A percentile compares a stretch with the other conserved stretches of the same genome.
Conservation (phyloP, 441 rosid genomes). For the Euphorbia schlechtendalii region DNA sequence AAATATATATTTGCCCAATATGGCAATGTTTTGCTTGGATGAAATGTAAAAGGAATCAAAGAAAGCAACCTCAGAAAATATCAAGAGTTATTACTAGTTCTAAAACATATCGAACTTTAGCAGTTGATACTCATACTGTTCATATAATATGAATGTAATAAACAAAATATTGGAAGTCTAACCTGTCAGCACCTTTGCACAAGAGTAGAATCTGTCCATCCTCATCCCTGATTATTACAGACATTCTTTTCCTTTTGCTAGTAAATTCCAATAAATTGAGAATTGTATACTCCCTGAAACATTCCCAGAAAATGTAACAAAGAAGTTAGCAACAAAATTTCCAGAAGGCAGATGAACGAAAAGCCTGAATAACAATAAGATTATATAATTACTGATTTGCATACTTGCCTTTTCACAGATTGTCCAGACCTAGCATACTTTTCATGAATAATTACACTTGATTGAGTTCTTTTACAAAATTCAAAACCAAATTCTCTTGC, state of each 20-base stretch:
- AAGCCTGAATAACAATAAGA: conserved; percentile 10
- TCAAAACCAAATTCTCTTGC: conserved; percentile 95
- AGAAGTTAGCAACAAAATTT: conserved; percentile 15
- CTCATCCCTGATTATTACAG: conserved; percentile 73
- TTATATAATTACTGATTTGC: not conserved
- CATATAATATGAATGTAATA: not conserved
- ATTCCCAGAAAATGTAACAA: conserved; percentile 17
- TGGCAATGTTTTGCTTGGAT: not conserved
- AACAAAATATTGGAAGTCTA: conserved; percentile 17
- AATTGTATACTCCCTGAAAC: conserved; percentile 83
- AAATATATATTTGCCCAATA: not conserved
- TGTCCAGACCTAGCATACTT: conserved; percentile 43
- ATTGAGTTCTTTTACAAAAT: conserved; percentile 79
- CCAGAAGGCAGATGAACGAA: conserved; percentile 15
- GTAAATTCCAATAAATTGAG: conserved; percentile 89
- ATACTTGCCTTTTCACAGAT: conserved; percentile 59
- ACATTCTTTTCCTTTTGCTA: conserved; percentile 96
- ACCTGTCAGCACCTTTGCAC: conserved; percentile 99
- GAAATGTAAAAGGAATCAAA: not conserved
- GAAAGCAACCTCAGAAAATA: not conserved
- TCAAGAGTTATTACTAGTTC: not conserved
- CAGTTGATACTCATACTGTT: too few relatives aligned
- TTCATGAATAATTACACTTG: conserved; percentile 70
- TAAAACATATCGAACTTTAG: too few relatives aligned
- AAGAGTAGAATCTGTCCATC: conserved; percentile 72